Evolutionary conservation across 2,329 filamentous ascomycete genomes (phyloP).

Genomic region (Fusarium neocosmosporiellum): DNA sequence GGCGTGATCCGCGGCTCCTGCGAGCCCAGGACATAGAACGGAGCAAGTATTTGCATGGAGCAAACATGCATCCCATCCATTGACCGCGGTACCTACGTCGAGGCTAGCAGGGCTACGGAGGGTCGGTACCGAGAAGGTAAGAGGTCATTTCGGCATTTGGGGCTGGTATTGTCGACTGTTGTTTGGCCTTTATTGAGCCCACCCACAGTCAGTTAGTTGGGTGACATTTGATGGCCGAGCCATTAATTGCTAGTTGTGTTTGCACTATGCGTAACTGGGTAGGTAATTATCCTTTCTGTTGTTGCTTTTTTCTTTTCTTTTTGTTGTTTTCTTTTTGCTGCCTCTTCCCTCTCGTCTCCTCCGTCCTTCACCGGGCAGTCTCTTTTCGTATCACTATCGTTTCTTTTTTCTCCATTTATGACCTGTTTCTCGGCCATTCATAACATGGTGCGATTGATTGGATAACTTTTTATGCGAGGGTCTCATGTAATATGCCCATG

Average conservation of each 20-base stretch:
- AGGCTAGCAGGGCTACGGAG: slow-evolving; percentile 12
- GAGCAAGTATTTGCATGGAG: neutral
- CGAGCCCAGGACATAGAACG: slow-evolving; percentile 16
- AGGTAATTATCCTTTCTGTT: neutral
- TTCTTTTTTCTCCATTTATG: slow-evolving; percentile 9
- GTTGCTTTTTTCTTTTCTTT: neutral
- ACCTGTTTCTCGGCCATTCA: slow-evolving; percentile 8
- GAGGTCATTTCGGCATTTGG: slow-evolving; percentile 11
- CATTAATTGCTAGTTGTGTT: neutral
- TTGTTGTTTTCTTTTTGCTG: slow-evolving; percentile 14
- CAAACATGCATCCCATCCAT: slow-evolving; percentile 15
- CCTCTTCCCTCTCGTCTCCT: slow-evolving; percentile 19
- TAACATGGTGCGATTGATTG: slow-evolving; percentile 28
- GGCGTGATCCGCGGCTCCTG: slow-evolving; percentile 29
- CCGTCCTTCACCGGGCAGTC: neutral
- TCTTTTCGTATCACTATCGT: slow-evolving; percentile 5
- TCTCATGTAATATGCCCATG: slow-evolving; percentile 18
- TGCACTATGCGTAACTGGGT: slow-evolving; percentile 4
- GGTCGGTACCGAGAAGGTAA: slow-evolving; percentile 1
- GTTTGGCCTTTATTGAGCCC: slow-evolving; percentile 29
- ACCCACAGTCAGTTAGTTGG: neutral
- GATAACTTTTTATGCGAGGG: slow-evolving; percentile 30
- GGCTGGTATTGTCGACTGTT: slow-evolving; percentile 19
- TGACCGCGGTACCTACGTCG: neutral
- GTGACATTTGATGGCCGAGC: slow-evolving; percentile 15